Evolutionary conservation across 805 yeast species (phyloP).

Genomic region (Aciculoconidium aculeatum): DNA sequence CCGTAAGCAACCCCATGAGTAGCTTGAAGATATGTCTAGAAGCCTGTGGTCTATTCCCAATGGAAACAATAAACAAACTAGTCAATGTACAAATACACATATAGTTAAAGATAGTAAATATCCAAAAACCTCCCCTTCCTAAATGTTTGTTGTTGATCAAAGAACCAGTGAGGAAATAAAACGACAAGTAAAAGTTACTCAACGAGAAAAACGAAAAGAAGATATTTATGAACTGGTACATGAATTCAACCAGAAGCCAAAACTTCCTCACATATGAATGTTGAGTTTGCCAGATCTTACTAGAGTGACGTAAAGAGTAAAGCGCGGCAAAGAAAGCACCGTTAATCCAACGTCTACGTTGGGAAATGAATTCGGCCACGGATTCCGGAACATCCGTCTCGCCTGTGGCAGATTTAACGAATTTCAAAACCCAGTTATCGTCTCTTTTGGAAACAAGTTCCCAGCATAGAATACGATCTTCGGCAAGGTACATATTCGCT

Average conservation of each 20-base stretch:
- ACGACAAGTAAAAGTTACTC: conserved; percentile 23
- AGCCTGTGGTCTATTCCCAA: conserved; percentile 98
- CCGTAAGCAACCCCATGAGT: conserved; percentile 64
- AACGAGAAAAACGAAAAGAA: conserved; percentile 21
- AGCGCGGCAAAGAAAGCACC: conserved; percentile 27
- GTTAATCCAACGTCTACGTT: conserved; percentile 25
- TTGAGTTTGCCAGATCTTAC: conserved; percentile 21
- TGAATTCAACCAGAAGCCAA: conserved; percentile 19
- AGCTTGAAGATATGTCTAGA: conserved; percentile 72
- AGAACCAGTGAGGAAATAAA: conserved; percentile 60
- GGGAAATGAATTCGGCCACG: conserved; percentile 22
- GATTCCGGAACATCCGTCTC: conserved; percentile 26
- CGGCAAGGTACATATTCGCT: conserved; percentile 52
- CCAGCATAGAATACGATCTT: conserved; percentile 26
- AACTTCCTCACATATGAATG: conserved; percentile 18
- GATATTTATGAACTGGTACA: conserved; percentile 17
- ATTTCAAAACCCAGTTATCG: conserved; percentile 24
- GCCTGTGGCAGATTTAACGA: conserved; percentile 26
- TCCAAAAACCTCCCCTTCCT: conserved; percentile 74
- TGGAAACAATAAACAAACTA: conserved; percentile 84
- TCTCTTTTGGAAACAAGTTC: conserved; percentile 22
- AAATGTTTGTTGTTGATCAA: conserved; percentile 42
- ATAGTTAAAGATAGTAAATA: conserved; percentile 83
- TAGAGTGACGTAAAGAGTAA: conserved; percentile 19
- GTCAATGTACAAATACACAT: conserved; percentile 75